Conservation (phyloP, 352 stramenopile species). For the Pythium aquatile region DNA sequence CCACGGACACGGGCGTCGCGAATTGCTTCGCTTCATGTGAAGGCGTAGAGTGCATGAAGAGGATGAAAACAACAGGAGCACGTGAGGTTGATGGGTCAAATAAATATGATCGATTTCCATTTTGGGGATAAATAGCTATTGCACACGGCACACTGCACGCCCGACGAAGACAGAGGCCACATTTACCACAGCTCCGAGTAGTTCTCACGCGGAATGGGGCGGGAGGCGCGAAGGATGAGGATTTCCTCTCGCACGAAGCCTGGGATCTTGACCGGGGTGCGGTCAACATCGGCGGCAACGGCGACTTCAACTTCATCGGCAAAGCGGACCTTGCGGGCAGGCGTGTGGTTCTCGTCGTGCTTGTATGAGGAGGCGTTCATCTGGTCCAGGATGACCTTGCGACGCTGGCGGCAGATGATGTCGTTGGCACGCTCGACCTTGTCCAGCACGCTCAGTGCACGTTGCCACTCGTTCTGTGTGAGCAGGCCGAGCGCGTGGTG, state of each 20-base stretch:
- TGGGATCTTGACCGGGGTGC: slow-evolving; percentile 54
- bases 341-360: slow-evolving; percentile 23
- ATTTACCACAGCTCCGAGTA: slow-evolving; percentile 71
- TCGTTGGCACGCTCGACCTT: slow-evolving; percentile 83
- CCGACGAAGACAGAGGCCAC: neutral
- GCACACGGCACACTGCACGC: neutral
- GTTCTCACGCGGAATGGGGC: slow-evolving; percentile 68
- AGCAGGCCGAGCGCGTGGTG: slow-evolving; percentile 66
- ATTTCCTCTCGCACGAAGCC: slow-evolving; percentile 73
- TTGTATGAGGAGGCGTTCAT: slow-evolving; percentile 40
- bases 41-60: neutral
- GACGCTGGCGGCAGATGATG: slow-evolving; percentile 69
- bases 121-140: neutral
- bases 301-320: slow-evolving; percentile 28
- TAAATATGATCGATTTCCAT: slow-evolving; percentile 1
- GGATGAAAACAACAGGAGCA: neutral
- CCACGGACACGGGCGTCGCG: neutral
- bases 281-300: slow-evolving; percentile 44
- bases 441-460: slow-evolving; percentile 66
- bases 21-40: neutral
- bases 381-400: slow-evolving; percentile 54
- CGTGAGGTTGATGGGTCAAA: neutral
- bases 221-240: slow-evolving; percentile 71
- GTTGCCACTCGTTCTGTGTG: slow-evolving; percentile 74
- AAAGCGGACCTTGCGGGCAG: slow-evolving; percentile 50